Evolutionary conservation across 1,139 yeast species (phyloP).

Genomic region (Hyphopichia khmerensis): DNA sequence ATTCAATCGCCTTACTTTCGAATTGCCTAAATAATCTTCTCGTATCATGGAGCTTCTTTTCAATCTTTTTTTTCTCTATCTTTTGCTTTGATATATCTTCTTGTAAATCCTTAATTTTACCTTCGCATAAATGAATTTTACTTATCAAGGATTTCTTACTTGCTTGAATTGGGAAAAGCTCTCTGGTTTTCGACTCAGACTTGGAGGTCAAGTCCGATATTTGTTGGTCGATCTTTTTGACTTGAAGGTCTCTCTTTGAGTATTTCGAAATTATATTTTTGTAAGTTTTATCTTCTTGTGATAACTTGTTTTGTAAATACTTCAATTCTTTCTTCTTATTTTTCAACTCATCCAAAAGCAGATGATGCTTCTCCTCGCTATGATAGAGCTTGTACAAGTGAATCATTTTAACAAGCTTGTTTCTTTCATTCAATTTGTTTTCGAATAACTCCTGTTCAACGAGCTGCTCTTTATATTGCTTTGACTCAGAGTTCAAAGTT

Average conservation of each 20-base stretch:
- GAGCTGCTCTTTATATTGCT: slow-evolving; percentile 76
- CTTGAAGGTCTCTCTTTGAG: slow-evolving; percentile 45
- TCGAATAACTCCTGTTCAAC: slow-evolving; percentile 72
- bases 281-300: slow-evolving; percentile 23
- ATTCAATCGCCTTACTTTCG: slow-evolving; percentile 31
- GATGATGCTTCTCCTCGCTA: slow-evolving; percentile 49
- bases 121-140: slow-evolving; percentile 48
- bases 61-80: slow-evolving; percentile 37
- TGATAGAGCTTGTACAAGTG: slow-evolving; percentile 70
- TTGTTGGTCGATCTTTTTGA: slow-evolving; percentile 39
- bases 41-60: slow-evolving; percentile 50
- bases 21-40: slow-evolving; percentile 40
- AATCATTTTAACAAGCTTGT: slow-evolving; percentile 45
- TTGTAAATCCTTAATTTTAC: slow-evolving; percentile 52
- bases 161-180: slow-evolving; percentile 57
- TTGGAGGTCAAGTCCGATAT: slow-evolving; percentile 37
- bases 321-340: slow-evolving; percentile 28
- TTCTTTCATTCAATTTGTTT: slow-evolving; percentile 48
- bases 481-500: slow-evolving; percentile 71
- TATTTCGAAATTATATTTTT: slow-evolving; percentile 40
- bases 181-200: slow-evolving; percentile 47
- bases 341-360: slow-evolving; percentile 22
- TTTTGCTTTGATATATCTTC: slow-evolving; percentile 56
- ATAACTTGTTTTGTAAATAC: slow-evolving; percentile 22
- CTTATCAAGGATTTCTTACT: slow-evolving; percentile 47